Percentiles rank a stretch among this genome's conserved stretches.
Conservation (phyloP, 2,329 filamentous ascomycete species). For the Fusarium napiforme region DNA sequence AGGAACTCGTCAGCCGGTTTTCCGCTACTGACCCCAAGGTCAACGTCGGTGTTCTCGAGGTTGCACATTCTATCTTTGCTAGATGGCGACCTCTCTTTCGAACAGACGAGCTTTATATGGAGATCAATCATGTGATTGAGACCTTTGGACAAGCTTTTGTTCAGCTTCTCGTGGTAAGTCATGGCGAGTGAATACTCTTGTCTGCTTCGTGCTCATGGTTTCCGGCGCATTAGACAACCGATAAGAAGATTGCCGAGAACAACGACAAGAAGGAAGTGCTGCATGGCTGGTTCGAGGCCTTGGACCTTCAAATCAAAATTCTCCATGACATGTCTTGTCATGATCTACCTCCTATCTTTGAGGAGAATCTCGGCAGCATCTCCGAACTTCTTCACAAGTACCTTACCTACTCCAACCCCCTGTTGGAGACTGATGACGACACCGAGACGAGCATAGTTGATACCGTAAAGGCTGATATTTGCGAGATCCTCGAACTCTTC, state of each 20-base stretch:
- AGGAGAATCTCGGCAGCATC: conserved; percentile 84
- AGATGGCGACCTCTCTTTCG: conserved; percentile 94
- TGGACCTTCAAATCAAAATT: conserved; percentile 90
- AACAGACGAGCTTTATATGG: conserved; percentile 90
- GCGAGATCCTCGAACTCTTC: conserved; percentile 88
- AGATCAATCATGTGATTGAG: conserved; percentile 94
- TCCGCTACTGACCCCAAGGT: conserved; percentile 82
- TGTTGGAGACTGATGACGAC: conserved; percentile 88
- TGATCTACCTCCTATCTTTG: conserved; percentile 93
- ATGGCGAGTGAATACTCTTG: not conserved
- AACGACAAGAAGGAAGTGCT: conserved; percentile 79
- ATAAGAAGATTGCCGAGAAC: conserved; percentile 78
- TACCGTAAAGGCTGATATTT: conserved; percentile 91
- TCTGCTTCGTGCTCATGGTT: conserved; percentile 25
- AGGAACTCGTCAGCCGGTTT: conserved; percentile 90
- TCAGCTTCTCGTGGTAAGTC: conserved; percentile 75
- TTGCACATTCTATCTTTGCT: conserved; percentile 97
- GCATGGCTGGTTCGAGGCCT: conserved; percentile 81
- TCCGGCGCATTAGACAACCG: conserved; percentile 64
- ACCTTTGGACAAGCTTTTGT: conserved; percentile 89
- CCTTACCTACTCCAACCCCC: conserved; percentile 85
- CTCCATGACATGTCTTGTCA: conserved; percentile 98
- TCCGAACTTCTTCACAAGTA: conserved; percentile 90
- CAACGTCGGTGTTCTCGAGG: conserved; percentile 94
- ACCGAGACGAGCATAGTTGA: conserved; percentile 86